Base-by-base conservation (phyloP, 768 basidiomycete species). In the Phlegmacium glaucopus region DNA sequence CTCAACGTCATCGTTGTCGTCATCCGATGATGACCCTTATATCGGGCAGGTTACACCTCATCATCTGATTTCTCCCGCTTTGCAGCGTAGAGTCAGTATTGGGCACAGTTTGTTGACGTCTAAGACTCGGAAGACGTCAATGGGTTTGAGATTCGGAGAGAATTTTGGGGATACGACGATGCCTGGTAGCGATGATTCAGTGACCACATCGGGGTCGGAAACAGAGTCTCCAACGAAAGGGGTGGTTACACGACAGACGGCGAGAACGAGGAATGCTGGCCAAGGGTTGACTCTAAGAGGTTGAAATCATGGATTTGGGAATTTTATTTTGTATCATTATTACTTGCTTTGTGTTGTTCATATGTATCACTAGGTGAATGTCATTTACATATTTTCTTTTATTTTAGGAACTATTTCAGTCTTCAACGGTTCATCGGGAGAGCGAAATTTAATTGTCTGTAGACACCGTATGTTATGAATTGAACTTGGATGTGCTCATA, bases 1-100 rank as follows among this genome's bases (percentile, higher is more conserved):
- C 25, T 16, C 46, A 4, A 50, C 39, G 0, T 39, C 41, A 10
- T 42, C 34, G 11, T 65, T 75, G 44, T 59, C 69, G 10, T 80
- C 81, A 3, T 86, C 85, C 3, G 85, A 87, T 54, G 83, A 89
- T 48, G 82, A 86, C 51, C 76, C 74, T 0, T 72, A 74, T 50
- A 49, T 79, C 22, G 83, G 84, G 0, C 82, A 85, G 61, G 81
- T 86, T 13, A 86, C 83, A 0, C 84, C 85, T n/a, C 76, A 77
- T 50, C 81, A 82, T 55, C 62, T 87, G 27, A 77, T 80, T 32
- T 89, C 85, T 7, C 83, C 85, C 6, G 73, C 70, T 16, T 63
- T 76, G 39, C 41, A 39, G 27, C 47, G 48, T 15, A 49, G 49
- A 42, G 28, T 43, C 13, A 12, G 39, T n/a, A 37, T 32, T 28